A percentile compares a stretch with the other conserved stretches of the same genome.
These are phyloP conservation scores for Agaricus subrufescens DNA, from an alignment of 768 basidiomycete species.

Conservation along the genomic window DNA sequence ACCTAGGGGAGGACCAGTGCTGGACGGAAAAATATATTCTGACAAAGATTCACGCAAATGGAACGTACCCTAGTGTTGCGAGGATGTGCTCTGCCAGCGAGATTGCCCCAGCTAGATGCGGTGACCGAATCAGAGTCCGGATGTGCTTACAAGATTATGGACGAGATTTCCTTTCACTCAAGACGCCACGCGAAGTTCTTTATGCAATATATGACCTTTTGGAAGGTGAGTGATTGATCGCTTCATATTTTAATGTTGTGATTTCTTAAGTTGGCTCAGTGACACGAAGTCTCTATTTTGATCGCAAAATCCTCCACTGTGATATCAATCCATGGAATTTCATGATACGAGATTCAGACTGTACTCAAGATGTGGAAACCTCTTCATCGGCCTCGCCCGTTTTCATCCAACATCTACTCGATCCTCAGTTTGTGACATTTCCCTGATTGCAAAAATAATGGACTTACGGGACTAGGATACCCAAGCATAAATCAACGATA, in stretches of 20 bases:
- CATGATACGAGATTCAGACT: background rate
- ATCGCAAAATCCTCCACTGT: conserved; percentile 2
- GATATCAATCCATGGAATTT: conserved; percentile 8
- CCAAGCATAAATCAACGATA: background rate
- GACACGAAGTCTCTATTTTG: conserved; percentile 7
- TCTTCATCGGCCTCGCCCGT: background rate
- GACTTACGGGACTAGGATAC: background rate
- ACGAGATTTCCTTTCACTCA: background rate
- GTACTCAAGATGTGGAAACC: background rate
- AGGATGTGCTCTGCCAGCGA: background rate
- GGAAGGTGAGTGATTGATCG: conserved; percentile 5
- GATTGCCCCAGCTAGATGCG: background rate
- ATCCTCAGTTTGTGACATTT: background rate
- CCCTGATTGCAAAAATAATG: background rate
- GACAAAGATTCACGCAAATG: background rate
- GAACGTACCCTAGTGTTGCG: background rate
- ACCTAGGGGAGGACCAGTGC: background rate
- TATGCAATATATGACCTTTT: conserved; percentile 10
- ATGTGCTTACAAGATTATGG: background rate
- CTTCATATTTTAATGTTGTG: background rate
- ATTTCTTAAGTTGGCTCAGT: background rate
- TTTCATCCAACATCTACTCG: conserved; percentile 4
- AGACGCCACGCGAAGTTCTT: background rate
- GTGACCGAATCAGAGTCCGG: background rate
- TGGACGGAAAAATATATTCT: background rate